phyloP scores from a whole-genome alignment of 2,329 filamentous ascomycete genomes.

The Dothideomycetes sp. region DNA sequence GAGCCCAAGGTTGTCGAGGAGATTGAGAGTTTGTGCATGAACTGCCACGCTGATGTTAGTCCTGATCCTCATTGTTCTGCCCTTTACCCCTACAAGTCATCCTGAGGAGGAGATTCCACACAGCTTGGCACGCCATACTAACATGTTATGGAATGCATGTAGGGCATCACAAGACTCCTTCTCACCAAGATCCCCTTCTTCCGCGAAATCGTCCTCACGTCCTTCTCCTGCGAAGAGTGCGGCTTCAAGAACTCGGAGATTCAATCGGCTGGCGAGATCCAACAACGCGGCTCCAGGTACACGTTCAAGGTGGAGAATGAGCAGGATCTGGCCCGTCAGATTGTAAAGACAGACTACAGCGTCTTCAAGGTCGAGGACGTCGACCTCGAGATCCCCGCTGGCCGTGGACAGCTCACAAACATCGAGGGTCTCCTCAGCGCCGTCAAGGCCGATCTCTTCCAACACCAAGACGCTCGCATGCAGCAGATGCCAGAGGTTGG shows the following conservation, averaged over 20 bases:
- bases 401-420: constrained; percentile 84
- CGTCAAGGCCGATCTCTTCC: constrained; percentile 68
- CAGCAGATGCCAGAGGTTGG: constrained; percentile 66
- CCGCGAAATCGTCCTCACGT: constrained; percentile 95
- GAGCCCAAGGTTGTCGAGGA: constrained; percentile 41
- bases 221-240: constrained; percentile 86
- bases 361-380: constrained; percentile 80
- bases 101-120: too few species aligned
- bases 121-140: too few species aligned
- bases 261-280: constrained; percentile 82
- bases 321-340: constrained; percentile 70
- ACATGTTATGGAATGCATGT: constrained; percentile 1
- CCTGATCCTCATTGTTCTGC: neutral
- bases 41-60: constrained; percentile 39
- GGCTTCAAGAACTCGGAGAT: constrained; percentile 85
- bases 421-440: constrained; percentile 76
- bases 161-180: constrained; percentile 78
- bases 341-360: constrained; percentile 86
- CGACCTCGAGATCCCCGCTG: constrained; percentile 84
- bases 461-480: constrained; percentile 75
- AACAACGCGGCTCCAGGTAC: constrained; percentile 77
- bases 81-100: neutral
- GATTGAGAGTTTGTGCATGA: constrained; percentile 45
- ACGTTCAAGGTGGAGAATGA: constrained; percentile 64
- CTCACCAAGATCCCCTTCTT: constrained; percentile 94